Percentiles rank a stretch among this genome's conserved stretches.
phyloP scores from a whole-genome alignment of 2,329 filamentous ascomycete species.

The Pseudogymnoascus sp. region DNA sequence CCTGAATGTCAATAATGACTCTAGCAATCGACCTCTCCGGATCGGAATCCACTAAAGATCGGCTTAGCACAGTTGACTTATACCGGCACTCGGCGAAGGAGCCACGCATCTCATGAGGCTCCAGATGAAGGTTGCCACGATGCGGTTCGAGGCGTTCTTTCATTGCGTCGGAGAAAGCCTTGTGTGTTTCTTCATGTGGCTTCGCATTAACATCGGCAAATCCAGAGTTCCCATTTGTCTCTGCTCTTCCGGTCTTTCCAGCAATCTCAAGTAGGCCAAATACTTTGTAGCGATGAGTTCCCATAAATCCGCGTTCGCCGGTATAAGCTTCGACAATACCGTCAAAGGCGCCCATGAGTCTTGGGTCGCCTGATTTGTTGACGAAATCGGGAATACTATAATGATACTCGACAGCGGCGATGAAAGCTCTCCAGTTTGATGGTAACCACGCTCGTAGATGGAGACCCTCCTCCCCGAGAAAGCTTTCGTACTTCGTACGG shows the following conservation, averaged over 20 bases:
- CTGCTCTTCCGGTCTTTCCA: slow-evolving; percentile 45
- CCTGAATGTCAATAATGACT: slow-evolving; percentile 44
- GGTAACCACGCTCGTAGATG: slow-evolving; percentile 48
- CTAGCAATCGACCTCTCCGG: slow-evolving; percentile 39
- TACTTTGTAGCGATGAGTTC: slow-evolving; percentile 49
- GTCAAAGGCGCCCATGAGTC: slow-evolving; percentile 45
- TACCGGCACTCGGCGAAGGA: slow-evolving; percentile 49
- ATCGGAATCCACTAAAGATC: slow-evolving; percentile 41
- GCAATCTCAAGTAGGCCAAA: slow-evolving; percentile 49
- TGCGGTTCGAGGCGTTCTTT: slow-evolving; percentile 46
- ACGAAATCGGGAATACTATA: slow-evolving; percentile 48
- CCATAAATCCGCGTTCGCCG: slow-evolving; percentile 49
- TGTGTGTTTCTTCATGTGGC: slow-evolving; percentile 45
- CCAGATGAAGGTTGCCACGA: slow-evolving; percentile 38
- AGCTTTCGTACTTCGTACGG: slow-evolving; percentile 43
- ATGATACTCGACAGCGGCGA: slow-evolving; percentile 47
- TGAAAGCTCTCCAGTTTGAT: slow-evolving; percentile 47
- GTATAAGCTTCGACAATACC: slow-evolving; percentile 49
- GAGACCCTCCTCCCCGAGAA: slow-evolving; percentile 44
- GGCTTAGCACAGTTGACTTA: slow-evolving; percentile 36
- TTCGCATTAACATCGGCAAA: slow-evolving; percentile 34
- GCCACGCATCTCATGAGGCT: slow-evolving; percentile 47
- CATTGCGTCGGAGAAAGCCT: slow-evolving; percentile 46
- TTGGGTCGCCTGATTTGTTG: slow-evolving; percentile 40
- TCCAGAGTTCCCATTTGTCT: slow-evolving; percentile 45